Evolutionary conservation across 257 asterid genomes (phyloP).

Genomic region (Nemophila menziesii): DNA sequence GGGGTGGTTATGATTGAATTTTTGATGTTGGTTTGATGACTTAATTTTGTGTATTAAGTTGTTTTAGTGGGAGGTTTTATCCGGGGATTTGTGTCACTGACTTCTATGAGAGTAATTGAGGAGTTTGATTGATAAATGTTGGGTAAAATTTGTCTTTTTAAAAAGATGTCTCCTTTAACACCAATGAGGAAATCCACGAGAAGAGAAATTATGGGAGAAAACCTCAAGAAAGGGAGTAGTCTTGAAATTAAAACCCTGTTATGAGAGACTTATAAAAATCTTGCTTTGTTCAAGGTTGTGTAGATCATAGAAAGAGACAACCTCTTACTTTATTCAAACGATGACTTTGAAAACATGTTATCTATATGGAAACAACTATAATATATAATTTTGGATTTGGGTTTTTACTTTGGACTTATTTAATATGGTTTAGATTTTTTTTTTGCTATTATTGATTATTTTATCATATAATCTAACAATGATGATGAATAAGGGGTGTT

Average conservation of each 20-base stretch:
- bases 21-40: no score
- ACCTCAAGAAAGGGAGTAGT: slow-evolving; percentile 80
- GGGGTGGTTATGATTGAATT: no score
- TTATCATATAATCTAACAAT: no score
- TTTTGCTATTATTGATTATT: no score
- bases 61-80: neutral
- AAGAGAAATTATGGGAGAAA: slow-evolving; percentile 58
- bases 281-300: slow-evolving; percentile 82
- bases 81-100: neutral
- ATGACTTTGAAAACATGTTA: slow-evolving; percentile 64
- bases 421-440: no score
- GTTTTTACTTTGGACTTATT: no score
- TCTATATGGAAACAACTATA: slow-evolving; percentile 39
- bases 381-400: slow-evolving; percentile 16
- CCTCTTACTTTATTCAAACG: slow-evolving; percentile 80
- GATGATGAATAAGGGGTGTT: no score
- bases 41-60: no score
- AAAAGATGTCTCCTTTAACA: slow-evolving; percentile 84
- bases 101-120: slow-evolving; percentile 12
- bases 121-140: slow-evolving; percentile 19
- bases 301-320: slow-evolving; percentile 64
- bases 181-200: slow-evolving; percentile 57
- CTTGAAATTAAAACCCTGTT: slow-evolving; percentile 58
- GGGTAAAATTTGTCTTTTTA: slow-evolving; percentile 10
- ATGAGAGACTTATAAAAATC: slow-evolving; percentile 69